Percentiles rank a stretch among this genome's conserved stretches.
phyloP scores from a whole-genome alignment of 768 basidiomycete species.

The Hortiboletus campestris region DNA sequence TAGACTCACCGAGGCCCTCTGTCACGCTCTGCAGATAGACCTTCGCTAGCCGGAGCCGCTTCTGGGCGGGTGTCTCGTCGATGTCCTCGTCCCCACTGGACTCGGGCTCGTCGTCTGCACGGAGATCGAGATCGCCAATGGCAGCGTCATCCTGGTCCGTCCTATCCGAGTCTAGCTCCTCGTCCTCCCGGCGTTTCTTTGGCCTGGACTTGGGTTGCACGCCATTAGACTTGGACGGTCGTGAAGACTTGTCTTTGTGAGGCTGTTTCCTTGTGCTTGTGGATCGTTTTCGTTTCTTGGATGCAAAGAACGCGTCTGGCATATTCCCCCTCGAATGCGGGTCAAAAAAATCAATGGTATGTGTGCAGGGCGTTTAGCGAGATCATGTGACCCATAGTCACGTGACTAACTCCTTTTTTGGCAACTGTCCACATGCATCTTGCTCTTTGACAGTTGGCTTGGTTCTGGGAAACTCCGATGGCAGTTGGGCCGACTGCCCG shows the following conservation, averaged over 20 bases:
- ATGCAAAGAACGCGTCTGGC: conserved; percentile 83
- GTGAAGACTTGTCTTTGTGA: conserved; percentile 4
- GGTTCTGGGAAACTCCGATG: conserved; percentile 10
- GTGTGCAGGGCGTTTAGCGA: conserved; percentile 11
- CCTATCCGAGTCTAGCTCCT: conserved; percentile 66
- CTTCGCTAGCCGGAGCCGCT: conserved; percentile 86
- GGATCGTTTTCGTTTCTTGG: conserved; percentile 60
- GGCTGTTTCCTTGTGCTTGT: conserved; percentile 28
- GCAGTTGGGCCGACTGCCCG: conserved; percentile 1
- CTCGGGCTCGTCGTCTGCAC: conserved; percentile 52
- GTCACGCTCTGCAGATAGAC: conserved; percentile 86
- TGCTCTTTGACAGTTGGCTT: not conserved
- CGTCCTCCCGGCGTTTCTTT: conserved; percentile 40
- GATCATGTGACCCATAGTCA: not conserved
- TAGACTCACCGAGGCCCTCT: conserved; percentile 59
- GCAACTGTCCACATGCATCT: no score
- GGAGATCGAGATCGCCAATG: conserved; percentile 76
- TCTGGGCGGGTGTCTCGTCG: conserved; percentile 90
- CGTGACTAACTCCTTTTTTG: not conserved
- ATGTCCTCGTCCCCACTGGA: conserved; percentile 81
- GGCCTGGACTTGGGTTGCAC: conserved; percentile 15
- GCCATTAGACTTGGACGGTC: conserved; percentile 25
- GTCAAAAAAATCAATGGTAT: conserved; percentile 23
- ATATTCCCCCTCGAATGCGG: conserved; percentile 35
- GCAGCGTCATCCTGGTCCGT: conserved; percentile 50